Evolutionary conservation across 768 basidiomycete species (phyloP), one percentile per base, ranked within the genome.

Genomic region (Obba rivulosa): DNA sequence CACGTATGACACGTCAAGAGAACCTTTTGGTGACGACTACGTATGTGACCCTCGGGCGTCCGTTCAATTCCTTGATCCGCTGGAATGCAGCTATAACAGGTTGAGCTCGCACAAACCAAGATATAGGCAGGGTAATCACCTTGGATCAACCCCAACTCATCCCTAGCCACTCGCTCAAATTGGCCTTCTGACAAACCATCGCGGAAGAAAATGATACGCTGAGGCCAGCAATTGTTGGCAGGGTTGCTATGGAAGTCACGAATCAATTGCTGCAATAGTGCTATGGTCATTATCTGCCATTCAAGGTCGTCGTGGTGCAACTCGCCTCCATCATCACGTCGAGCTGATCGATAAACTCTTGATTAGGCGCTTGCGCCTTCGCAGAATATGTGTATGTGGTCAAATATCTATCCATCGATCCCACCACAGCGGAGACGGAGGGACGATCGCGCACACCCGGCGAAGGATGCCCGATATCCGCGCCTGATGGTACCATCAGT

Each of bases 1-100:
- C 14, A 46, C 28, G 35, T 18, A 3, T 11, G 7, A 14, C 17
- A 38, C 28, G 28, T 31, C n/a, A 9, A 5, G 25, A 17, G 42
- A 13, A 31, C 74, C 74, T 66, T 60, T 86, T 86, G 1, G 77
- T 78, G 8, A 85, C 83, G 17, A 82, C 69, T 11, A 85, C 71
- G 53, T 75, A 81, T 0, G 77, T 75, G 0, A 85, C n/a, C 1
- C 59, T 63, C 0, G 81, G 79, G 46, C 63, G 60, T 48, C 59
- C 65, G 50, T 4, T 61, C 59, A 7, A 81, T 70, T 85, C 85
- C 0, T 17, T 18, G n/a, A 14, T 23, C 11, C 7, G 16, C 22
- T 25, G 23, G 28, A 14, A 44, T 21, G 28, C 31, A 21, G 4
- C 14, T 17, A 44, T 8, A 3, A 24, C 24, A 44, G 5, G 38